Evolutionary conservation across 2,329 filamentous ascomycete species (phyloP).

Genomic region (Aspergillus sp.): DNA sequence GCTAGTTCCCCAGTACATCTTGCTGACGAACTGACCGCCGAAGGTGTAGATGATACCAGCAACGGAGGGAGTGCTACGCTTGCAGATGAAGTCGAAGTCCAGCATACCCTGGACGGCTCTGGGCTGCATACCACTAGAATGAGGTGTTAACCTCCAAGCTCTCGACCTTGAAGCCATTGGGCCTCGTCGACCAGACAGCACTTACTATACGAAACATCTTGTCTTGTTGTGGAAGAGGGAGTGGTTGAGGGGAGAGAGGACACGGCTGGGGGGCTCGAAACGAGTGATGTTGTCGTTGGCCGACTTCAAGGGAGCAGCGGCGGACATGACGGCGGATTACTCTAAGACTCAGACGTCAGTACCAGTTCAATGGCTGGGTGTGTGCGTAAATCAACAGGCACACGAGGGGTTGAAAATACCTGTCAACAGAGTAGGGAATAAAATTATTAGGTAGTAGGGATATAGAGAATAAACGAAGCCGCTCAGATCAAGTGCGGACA

Average conservation of each 20-base stretch:
- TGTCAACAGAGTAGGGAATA: background rate
- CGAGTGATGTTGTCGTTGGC: slow-evolving; percentile 99
- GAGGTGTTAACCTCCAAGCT: background rate
- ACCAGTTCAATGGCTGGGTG: slow-evolving; percentile 3
- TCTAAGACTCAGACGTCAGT: slow-evolving; percentile 4
- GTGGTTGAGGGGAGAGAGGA: slow-evolving; percentile 82
- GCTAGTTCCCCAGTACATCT: slow-evolving; percentile 99
- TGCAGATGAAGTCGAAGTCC: slow-evolving; percentile 99
- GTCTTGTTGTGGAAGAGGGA: slow-evolving; percentile 99
- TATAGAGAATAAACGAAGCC: slow-evolving; percentile 7
- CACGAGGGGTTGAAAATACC: background rate
- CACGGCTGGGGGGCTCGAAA: slow-evolving; percentile 87
- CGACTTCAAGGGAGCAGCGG: slow-evolving; percentile 52
- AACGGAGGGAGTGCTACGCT: slow-evolving; percentile 91
- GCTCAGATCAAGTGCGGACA: background rate
- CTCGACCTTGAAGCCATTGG: background rate
- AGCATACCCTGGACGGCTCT: slow-evolving; percentile 89
- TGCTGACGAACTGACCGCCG: slow-evolving; percentile 99
- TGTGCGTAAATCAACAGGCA: background rate
- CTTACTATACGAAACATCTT: slow-evolving; percentile 96
- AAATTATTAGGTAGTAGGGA: slow-evolving; percentile 10
- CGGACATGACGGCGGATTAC: slow-evolving; percentile 49
- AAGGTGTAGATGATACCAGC: slow-evolving; percentile 99
- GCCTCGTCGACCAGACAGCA: too few relatives aligned
- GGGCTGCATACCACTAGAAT: slow-evolving; percentile 78